Percentiles rank a stretch among this genome's conserved stretches.
These are phyloP conservation scores for Boletellus sp. DNA, from an alignment of 768 basidiomycete species.

Conservation along the genomic window DNA sequence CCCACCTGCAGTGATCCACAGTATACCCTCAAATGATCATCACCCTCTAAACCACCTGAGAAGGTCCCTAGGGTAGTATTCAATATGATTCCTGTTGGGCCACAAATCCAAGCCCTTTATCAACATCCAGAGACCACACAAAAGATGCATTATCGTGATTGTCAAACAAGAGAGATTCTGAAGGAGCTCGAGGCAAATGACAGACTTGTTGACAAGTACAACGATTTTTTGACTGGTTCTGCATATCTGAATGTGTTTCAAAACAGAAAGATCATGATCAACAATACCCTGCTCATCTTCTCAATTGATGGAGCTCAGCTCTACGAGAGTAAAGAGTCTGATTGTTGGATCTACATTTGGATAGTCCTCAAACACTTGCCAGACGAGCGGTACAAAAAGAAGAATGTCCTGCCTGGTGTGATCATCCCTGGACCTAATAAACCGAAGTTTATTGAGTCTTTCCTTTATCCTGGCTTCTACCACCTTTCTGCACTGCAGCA, in stretches of 20 bases:
- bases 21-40: background rate
- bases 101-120: background rate
- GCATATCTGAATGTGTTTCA: background rate
- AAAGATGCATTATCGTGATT: background rate
- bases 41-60: background rate
- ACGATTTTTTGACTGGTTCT: background rate
- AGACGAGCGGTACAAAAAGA: background rate
- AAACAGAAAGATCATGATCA: background rate
- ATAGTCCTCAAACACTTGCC: background rate
- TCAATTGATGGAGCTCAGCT: background rate
- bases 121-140: background rate
- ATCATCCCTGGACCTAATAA: constrained; percentile 32
- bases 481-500: constrained; percentile 15
- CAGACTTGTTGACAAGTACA: background rate
- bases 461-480: constrained; percentile 15
- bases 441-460: constrained; percentile 29
- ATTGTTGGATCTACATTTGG: background rate
- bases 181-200: background rate
- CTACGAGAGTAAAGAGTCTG: background rate
- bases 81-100: background rate
- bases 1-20: background rate
- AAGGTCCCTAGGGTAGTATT: background rate
- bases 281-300: background rate
- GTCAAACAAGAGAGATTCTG: background rate
- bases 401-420: background rate